Evolutionary conservation across 306 rosid genomes (phyloP).

Genomic region (Cucurbita ficifolia): DNA sequence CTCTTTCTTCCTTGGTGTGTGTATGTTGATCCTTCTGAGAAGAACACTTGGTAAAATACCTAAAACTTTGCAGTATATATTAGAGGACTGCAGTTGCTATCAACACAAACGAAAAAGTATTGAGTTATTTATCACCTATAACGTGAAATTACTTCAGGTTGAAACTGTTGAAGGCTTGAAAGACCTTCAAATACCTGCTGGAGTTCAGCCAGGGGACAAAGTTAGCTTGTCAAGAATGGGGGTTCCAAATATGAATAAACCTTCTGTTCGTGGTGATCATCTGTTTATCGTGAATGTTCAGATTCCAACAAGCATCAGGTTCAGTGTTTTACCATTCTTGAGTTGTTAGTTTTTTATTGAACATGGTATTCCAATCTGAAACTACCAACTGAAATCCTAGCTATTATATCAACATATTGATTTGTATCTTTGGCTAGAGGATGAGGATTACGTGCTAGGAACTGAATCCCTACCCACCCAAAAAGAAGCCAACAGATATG

Average conservation of each 20-base stretch:
- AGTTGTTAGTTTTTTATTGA: neutral
- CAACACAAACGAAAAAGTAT: neutral
- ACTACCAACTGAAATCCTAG: neutral
- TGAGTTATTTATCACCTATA: constrained; percentile 9
- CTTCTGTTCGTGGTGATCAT: constrained; percentile 78
- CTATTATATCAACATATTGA: neutral
- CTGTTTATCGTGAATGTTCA: constrained; percentile 61
- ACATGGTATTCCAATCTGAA: neutral
- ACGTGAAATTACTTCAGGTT: constrained; percentile 36
- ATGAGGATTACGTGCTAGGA: neutral
- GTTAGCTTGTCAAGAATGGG: constrained; percentile 57
- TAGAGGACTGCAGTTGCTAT: neutral
- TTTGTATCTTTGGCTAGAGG: neutral
- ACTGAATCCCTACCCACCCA: neutral
- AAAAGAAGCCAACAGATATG: neutral
- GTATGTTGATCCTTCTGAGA: neutral
- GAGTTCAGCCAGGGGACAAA: constrained; percentile 78
- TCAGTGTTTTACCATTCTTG: constrained; percentile 2
- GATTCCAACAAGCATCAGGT: constrained; percentile 80
- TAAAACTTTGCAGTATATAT: neutral
- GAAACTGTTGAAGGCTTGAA: constrained; percentile 77
- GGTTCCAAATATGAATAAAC: constrained; percentile 67
- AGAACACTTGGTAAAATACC: neutral
- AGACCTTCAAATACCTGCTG: constrained; percentile 68
- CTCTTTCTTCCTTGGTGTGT: neutral